Evolutionary conservation across 2,329 filamentous ascomycete genomes (phyloP).

Genomic region (Hypocreales sp.): DNA sequence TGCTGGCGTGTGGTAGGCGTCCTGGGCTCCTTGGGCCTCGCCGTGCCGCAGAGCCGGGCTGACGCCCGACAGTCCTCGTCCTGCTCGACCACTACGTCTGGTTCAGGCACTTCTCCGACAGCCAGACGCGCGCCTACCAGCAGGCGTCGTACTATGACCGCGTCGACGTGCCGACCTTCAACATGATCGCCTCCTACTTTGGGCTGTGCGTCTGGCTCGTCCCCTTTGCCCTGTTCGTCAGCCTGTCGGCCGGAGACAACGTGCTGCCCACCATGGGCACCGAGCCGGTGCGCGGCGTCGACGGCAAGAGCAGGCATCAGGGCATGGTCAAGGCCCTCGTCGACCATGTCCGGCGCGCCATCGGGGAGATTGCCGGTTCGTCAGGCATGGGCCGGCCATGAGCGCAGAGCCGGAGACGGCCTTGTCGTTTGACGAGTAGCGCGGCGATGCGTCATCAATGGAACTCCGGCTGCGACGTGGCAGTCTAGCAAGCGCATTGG

Average conservation of each 20-base stretch:
- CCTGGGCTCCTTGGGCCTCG: no score
- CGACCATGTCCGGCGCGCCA: conserved; percentile 36
- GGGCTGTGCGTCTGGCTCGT: conserved; percentile 94
- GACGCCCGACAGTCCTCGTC: conserved; percentile 48
- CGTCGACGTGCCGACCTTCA: conserved; percentile 61
- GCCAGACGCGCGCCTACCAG: conserved; percentile 40
- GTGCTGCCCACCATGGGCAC: conserved; percentile 85
- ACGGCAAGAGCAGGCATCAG: conserved; percentile 37
- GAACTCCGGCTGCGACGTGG: no score
- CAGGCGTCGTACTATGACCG: conserved; percentile 48
- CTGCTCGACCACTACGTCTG: conserved; percentile 86
- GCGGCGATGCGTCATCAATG: neutral
- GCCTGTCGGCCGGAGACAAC: conserved; percentile 85
- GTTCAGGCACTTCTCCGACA: conserved; percentile 79
- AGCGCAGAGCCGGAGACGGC: no score
- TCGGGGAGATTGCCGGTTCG: conserved; percentile 27
- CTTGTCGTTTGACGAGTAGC: neutral
- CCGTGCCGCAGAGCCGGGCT: no score
- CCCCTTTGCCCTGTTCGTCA: conserved; percentile 89
- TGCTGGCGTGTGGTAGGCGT: conserved; percentile 60
- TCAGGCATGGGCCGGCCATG: conserved; percentile 8
- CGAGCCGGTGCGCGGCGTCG: conserved; percentile 29
- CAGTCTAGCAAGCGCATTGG: no score
- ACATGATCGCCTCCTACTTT: conserved; percentile 91
- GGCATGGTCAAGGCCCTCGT: conserved; percentile 53